A percentile compares a stretch with the other conserved stretches of the same genome.
Conservation (phyloP, 345 rosid genomes). For the Brassica napus region DNA sequence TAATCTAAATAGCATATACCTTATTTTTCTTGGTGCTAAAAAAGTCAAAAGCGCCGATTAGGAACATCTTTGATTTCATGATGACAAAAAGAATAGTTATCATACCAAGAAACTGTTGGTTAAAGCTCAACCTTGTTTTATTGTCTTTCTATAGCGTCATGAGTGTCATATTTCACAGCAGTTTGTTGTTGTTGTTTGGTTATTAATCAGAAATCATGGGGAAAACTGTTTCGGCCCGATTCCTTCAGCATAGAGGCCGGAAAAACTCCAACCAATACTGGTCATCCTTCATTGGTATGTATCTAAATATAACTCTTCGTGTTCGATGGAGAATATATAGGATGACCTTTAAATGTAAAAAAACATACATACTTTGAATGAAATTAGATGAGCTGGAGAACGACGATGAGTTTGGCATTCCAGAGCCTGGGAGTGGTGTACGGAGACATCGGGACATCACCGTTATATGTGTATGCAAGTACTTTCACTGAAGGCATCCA, state of each 20-base stretch:
- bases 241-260: conserved; percentile 79
- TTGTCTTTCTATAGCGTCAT: background rate
- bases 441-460: conserved; percentile 84
- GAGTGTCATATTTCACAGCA: background rate
- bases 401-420: conserved; percentile 62
- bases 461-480: conserved; percentile 64
- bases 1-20: background rate
- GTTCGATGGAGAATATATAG: background rate
- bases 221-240: conserved; percentile 62
- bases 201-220: conserved; percentile 58
- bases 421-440: conserved; percentile 74
- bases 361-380: background rate
- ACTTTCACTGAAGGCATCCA: conserved; percentile 54
- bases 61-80: background rate
- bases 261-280: conserved; percentile 35
- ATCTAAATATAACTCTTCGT: background rate
- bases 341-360: background rate
- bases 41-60: background rate
- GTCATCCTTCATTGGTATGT: conserved; percentile 38
- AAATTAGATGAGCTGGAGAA: conserved; percentile 50
- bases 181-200: background rate
- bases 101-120: background rate
- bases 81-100: background rate
- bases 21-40: background rate
- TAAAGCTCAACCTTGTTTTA: background rate